Conservation (phyloP, 768 basidiomycete genomes). For the Sistotremastrum niveocremeum region DNA sequence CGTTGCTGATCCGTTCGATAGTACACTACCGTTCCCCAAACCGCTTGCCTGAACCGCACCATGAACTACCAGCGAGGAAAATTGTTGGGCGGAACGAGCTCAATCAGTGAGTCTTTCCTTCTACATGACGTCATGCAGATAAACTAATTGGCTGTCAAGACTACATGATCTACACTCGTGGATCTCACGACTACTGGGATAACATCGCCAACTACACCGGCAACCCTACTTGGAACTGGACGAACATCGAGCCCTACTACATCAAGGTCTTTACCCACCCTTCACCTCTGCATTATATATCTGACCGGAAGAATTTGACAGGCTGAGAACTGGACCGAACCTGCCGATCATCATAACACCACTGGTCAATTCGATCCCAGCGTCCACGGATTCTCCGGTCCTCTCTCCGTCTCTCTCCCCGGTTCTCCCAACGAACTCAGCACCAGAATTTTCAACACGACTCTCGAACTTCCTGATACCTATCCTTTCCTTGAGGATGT, state of each 20-base stretch:
- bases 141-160: constrained; percentile 2
- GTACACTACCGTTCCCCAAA: constrained; percentile 2
- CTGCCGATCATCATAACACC: constrained; percentile 26
- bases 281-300: background rate
- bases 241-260: constrained; percentile 3
- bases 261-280: background rate
- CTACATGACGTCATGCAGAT: background rate
- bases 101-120: constrained; percentile 5
- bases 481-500: constrained; percentile 29
- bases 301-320: constrained; percentile 2
- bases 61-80: constrained; percentile 2
- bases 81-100: constrained; percentile 5
- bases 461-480: constrained; percentile 20
- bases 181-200: constrained; percentile 9
- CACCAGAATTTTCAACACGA: constrained; percentile 23
- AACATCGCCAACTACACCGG: constrained; percentile 6
- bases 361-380: constrained; percentile 24
- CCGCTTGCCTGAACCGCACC: background rate
- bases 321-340: constrained; percentile 25
- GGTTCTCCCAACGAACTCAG: constrained; percentile 20
- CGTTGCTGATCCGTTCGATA: background rate
- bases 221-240: constrained; percentile 9
- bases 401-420: constrained; percentile 19
- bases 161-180: constrained; percentile 9
- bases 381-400: constrained; percentile 23